phyloP scores from a whole-genome alignment of 306 rosid species.

The Cercis canadensis region DNA sequence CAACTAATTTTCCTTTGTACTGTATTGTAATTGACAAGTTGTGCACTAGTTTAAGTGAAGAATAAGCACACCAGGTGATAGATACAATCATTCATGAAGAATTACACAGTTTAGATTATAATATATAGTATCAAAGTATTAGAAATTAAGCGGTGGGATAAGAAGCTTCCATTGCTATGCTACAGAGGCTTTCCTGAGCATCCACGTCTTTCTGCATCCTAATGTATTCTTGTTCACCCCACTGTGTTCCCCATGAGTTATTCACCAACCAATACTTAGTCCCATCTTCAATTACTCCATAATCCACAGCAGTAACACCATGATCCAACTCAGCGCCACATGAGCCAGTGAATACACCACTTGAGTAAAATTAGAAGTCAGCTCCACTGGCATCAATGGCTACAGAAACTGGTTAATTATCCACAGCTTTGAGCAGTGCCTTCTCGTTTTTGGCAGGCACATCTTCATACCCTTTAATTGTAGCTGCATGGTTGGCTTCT shows the following conservation, averaged over 20 bases:
- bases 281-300: constrained; percentile 25
- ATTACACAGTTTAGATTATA: no score
- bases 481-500: constrained; percentile 10
- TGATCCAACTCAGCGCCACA: constrained; percentile 35
- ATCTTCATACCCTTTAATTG: constrained; percentile 10
- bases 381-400: constrained; percentile 34
- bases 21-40: no score
- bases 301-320: constrained; percentile 34
- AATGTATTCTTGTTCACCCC: constrained; percentile 41
- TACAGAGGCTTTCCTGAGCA: constrained; percentile 40
- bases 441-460: constrained; percentile 17
- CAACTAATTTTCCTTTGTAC: no score
- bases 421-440: constrained; percentile 29
- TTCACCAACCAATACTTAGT: constrained; percentile 36
- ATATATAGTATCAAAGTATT: no score
- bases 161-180: constrained; percentile 36
- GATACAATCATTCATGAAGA: no score
- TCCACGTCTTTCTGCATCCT: constrained; percentile 33
- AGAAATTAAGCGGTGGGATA: constrained; percentile 14
- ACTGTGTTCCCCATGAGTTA: constrained; percentile 38
- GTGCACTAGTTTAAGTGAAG: no score
- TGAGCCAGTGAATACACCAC: constrained; percentile 37
- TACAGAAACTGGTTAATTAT: constrained; percentile 27
- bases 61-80: no score
- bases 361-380: background rate